Base-by-base conservation (phyloP, 31 red algal species). In the Asparagopsis taxiformis region DNA sequence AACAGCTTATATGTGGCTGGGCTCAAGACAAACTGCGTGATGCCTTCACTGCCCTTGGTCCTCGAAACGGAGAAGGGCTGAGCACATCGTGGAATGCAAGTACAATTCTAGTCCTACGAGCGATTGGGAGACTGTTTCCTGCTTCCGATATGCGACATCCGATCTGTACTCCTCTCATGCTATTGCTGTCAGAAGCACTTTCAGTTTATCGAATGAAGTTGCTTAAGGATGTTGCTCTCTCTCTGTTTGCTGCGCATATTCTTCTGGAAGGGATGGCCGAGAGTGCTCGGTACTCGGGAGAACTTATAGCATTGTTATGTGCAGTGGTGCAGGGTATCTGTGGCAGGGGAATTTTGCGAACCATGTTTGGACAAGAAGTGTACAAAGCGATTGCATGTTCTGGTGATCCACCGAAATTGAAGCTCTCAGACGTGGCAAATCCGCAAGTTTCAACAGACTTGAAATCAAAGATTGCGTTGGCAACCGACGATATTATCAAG, bases 131-230 rank as follows among this genome's bases (percentile, higher is more conserved):
- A 2, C 55, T 90, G 2, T 90, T 90, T 43, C 86, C 86, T 35
- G 49, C 70, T 6, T 90, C 86, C 30, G 86, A 90, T 90, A 43
- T 79, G 30, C 54, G 86, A 33, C 86, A 90, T 52, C 56, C 76
- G 2, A 62, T 90, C 21, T 43, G 44, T 17, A 81, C 75, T 1
- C 75, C 86, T 3, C 69, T 81, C n/a, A 55, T 56, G 9, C 32
- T 90, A 28, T 48, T 90, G 25, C 59, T 90, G 17, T 62, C 86
- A 8, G 74, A 90, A 35, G 74, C 65, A 17, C 48, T 90, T n/a
- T 61, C 60, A 46, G 19, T 70, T 21, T 30, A 41, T 24, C 31
- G 65, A 65, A 72, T 88, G 29, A 35, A 35, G n/a, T 32, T 24
- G 13, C 19, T 64, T 1, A 48, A 15, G 11, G 84, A 88, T 62